A percentile compares a stretch with the other conserved stretches of the same genome.
Evolutionary conservation across 345 rosid genomes (phyloP).

Genomic region (Angophora floribunda): DNA sequence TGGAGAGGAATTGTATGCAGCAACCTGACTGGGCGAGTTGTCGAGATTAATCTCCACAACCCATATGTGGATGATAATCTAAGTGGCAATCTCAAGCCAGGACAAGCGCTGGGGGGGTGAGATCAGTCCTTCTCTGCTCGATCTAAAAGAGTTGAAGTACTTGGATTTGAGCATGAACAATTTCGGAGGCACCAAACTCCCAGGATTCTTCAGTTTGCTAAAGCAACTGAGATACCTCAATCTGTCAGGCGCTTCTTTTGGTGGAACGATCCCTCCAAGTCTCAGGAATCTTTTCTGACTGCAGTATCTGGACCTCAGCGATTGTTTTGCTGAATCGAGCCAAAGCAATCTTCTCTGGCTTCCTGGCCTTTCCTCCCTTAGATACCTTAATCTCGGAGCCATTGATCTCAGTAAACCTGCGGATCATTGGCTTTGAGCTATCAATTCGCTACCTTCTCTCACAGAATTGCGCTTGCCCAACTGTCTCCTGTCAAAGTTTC

Average conservation of each 20-base stretch:
- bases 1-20: no score
- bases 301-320: no score
- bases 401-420: no score
- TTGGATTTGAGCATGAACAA: conserved; percentile 9
- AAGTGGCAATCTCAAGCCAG: not conserved
- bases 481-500: conserved; percentile 1
- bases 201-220: not conserved
- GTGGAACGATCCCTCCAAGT: no score
- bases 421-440: no score
- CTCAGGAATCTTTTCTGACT: no score
- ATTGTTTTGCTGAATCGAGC: no score
- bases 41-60: conserved; percentile 22
- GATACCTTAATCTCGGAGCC: no score
- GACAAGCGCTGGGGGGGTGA: not conserved
- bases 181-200: conserved; percentile 4
- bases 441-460: conserved; percentile 17
- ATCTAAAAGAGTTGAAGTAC: not conserved
- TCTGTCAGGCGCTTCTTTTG: not conserved
- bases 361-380: no score
- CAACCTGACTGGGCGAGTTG: conserved; percentile 12
- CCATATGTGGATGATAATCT: not conserved
- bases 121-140: conserved; percentile 6
- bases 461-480: conserved; percentile 6
- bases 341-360: no score
- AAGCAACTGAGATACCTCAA: conserved; percentile 10